Evolutionary conservation across 345 rosid genomes (phyloP).

Genomic region (Hypericum perforatum): DNA sequence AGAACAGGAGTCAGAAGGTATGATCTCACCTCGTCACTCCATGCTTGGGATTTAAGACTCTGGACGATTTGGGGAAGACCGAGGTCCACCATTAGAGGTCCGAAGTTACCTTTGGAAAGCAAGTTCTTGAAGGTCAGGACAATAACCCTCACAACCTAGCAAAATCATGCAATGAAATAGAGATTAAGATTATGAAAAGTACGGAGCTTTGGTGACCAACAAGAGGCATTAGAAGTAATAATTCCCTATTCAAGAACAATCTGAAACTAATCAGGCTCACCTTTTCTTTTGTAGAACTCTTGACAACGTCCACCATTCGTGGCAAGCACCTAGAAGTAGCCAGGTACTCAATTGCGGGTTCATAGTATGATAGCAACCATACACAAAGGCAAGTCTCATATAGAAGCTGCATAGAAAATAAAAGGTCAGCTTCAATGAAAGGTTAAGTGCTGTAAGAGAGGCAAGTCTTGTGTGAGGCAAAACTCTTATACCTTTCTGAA

Average conservation of each 20-base stretch:
- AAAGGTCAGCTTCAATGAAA: neutral
- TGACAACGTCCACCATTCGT: slow-evolving; percentile 70
- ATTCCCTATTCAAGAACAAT: neutral
- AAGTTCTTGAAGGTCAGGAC: slow-evolving; percentile 72
- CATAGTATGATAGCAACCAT: slow-evolving; percentile 89
- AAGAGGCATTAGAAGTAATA: neutral
- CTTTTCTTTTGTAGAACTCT: slow-evolving; percentile 90
- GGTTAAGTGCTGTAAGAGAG: neutral
- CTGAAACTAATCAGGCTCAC: slow-evolving; percentile 26
- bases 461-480: no score
- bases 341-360: slow-evolving; percentile 79
- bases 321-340: slow-evolving; percentile 82
- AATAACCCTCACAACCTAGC: slow-evolving; percentile 88
- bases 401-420: slow-evolving; percentile 53
- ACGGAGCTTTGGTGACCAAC: neutral
- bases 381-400: slow-evolving; percentile 91
- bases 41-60: slow-evolving; percentile 84
- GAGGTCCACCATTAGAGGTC: slow-evolving; percentile 94
- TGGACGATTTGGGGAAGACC: slow-evolving; percentile 86
- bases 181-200: neutral
- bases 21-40: slow-evolving; percentile 90
- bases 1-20: no score
- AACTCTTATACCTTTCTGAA: no score
- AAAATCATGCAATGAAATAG: slow-evolving; percentile 12
- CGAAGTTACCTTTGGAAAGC: slow-evolving; percentile 75